Percentiles rank a stretch among this genome's conserved stretches.
These are phyloP conservation scores for Lyophyllum shimeji DNA, from an alignment of 768 basidiomycete genomes.

Conservation along the genomic window DNA sequence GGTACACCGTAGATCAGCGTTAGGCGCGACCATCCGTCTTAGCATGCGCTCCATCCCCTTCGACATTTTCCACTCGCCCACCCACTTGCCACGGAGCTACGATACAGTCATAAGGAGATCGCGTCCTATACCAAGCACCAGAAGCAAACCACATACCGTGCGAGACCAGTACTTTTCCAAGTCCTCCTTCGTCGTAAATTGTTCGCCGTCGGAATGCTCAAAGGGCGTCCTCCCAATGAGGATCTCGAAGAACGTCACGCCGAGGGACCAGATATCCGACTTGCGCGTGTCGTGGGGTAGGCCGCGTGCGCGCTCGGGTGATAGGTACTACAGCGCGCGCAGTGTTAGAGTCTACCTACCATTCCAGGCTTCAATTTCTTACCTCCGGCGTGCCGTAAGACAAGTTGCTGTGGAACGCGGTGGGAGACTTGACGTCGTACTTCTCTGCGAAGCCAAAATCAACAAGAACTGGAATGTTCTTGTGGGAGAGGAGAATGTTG, in stretches of 20 bases:
- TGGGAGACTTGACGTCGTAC: conserved; percentile 62
- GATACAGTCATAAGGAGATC: neutral
- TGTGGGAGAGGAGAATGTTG: conserved; percentile 83
- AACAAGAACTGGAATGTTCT: conserved; percentile 83
- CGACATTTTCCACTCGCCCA: conserved; percentile 77
- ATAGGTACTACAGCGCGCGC: conserved; percentile 69
- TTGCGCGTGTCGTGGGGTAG: conserved; percentile 91
- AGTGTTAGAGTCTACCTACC: neutral
- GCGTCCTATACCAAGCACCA: neutral
- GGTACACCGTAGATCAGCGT: conserved; percentile 78
- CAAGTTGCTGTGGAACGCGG: conserved; percentile 79
- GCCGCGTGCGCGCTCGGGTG: conserved; percentile 88
- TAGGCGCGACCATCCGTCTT: conserved; percentile 77
- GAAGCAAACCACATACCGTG: conserved; percentile 48
- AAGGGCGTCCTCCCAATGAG: conserved; percentile 92
- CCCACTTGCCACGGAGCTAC: conserved; percentile 83
- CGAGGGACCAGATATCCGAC: conserved; percentile 85
- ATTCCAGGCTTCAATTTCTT: conserved; percentile 1
- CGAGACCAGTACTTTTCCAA: conserved; percentile 85
- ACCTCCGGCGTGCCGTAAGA: conserved; percentile 93
- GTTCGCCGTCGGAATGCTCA: conserved; percentile 76
- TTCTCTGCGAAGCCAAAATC: conserved; percentile 97
- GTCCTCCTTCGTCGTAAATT: conserved; percentile 76
- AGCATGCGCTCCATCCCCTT: conserved; percentile 63
- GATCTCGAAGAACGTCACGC: conserved; percentile 93